These are phyloP conservation scores for Colletotrichum tofieldiae DNA, from an alignment of 2,329 filamentous ascomycete genomes.

Conservation along the genomic window DNA sequence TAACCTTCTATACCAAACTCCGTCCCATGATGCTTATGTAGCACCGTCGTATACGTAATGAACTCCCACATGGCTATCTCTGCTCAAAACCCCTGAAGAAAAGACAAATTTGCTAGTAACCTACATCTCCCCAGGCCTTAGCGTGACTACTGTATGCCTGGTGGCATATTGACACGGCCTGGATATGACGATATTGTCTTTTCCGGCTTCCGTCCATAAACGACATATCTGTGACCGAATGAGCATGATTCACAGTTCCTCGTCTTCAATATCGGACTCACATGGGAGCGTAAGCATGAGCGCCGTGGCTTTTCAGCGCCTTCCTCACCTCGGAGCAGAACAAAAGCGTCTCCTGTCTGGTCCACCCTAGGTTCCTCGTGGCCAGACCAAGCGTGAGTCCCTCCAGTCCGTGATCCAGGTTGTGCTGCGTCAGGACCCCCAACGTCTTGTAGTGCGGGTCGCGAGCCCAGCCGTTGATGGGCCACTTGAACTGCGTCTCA, in stretches of 20 bases:
- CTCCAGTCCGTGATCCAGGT: constrained; percentile 52
- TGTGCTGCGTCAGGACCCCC: constrained; percentile 51
- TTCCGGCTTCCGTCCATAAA: constrained; percentile 39
- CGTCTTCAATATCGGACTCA: constrained; percentile 12
- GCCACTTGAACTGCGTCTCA: constrained; percentile 52
- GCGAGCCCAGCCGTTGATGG: constrained; percentile 56
- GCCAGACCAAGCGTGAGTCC: constrained; percentile 55
- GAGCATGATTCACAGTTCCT: neutral
- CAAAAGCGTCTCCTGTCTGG: constrained; percentile 48
- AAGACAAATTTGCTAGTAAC: neutral
- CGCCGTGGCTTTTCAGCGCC: constrained; percentile 46
- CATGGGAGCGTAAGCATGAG: constrained; percentile 48
- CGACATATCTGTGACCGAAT: constrained; percentile 24
- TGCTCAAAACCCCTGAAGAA: neutral
- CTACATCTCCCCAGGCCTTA: no score
- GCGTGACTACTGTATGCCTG: neutral
- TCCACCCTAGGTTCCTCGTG: constrained; percentile 56
- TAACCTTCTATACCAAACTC: neutral
- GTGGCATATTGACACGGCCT: neutral
- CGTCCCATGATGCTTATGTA: neutral
- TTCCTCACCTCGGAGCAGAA: constrained; percentile 47
- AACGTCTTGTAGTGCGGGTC: constrained; percentile 54
- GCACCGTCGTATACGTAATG: neutral
- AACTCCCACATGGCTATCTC: neutral
- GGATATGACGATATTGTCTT: neutral